These are phyloP conservation scores for Pleurotus ostreatus DNA, from an alignment of 768 basidiomycete species.

Conservation along the genomic window DNA sequence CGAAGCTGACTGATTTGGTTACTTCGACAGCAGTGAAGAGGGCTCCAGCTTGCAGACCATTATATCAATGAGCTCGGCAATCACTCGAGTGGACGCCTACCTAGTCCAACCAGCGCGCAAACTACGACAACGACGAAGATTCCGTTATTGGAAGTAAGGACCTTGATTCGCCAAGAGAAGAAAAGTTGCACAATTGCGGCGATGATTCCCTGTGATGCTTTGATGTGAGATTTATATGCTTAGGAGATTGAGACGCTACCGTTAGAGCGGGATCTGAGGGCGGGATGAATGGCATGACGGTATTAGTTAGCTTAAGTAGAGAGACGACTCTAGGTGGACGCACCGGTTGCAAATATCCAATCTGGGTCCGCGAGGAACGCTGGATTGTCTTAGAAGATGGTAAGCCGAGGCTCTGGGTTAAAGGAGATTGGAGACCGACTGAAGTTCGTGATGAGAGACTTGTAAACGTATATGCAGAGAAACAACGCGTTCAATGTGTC, in stretches of 20 bases:
- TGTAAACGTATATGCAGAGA: slow-evolving; percentile 41
- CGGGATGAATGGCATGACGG: not conserved
- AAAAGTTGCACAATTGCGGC: slow-evolving; percentile 4
- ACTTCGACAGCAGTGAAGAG: slow-evolving; percentile 25
- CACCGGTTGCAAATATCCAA: slow-evolving; percentile 37
- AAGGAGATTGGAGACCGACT: slow-evolving; percentile 24
- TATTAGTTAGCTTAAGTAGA: not conserved
- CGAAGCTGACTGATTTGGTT: slow-evolving; percentile 18
- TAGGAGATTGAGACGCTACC: slow-evolving; percentile 18
- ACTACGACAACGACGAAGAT: not conserved
- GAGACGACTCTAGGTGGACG: not conserved
- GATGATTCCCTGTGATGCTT: not conserved
- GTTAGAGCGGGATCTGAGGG: slow-evolving; percentile 40
- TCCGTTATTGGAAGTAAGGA: slow-evolving; percentile 5
- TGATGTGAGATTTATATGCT: not conserved
- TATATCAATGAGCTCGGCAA: not conserved
- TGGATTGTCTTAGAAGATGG: slow-evolving; percentile 20
- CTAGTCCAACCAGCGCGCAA: not conserved
- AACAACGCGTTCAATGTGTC: slow-evolving; percentile 47
- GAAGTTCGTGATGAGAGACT: slow-evolving; percentile 42
- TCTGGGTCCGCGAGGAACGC: slow-evolving; percentile 20
- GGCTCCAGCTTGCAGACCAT: slow-evolving; percentile 18
- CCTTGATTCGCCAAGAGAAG: slow-evolving; percentile 8
- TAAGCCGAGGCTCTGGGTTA: not conserved
- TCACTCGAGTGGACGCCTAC: not conserved